A percentile compares a stretch with the other conserved stretches of the same genome.
phyloP scores from a whole-genome alignment of 768 basidiomycete species.

The Tricholoma saponaceum region DNA sequence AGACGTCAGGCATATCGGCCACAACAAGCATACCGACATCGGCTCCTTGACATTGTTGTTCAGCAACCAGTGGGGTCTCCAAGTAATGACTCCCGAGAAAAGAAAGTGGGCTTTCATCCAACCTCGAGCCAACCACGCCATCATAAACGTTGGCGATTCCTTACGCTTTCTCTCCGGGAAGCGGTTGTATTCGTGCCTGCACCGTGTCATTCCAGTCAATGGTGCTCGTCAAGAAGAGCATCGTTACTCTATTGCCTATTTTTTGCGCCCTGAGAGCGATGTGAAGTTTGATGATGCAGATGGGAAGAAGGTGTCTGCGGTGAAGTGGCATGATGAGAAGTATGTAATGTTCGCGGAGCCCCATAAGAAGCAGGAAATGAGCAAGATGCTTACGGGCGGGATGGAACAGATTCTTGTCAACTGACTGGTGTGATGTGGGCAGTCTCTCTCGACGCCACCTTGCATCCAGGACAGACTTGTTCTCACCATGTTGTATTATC shows the following conservation, averaged over 20 bases:
- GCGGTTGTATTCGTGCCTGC: neutral
- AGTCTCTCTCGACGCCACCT: too few relatives aligned
- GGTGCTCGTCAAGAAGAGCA: neutral
- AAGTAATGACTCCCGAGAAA: neutral
- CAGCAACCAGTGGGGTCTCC: neutral
- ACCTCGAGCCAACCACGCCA: neutral
- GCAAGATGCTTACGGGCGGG: neutral
- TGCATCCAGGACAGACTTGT: too few relatives aligned
- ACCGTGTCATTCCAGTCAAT: neutral
- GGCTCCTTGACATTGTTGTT: neutral
- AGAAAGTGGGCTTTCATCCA: neutral
- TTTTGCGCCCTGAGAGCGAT: neutral
- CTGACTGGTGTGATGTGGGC: neutral
- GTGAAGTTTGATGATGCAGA: neutral
- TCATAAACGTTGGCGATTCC: neutral
- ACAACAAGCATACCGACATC: slow-evolving; percentile 1
- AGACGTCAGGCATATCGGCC: neutral
- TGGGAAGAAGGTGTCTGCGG: neutral
- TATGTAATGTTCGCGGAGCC: neutral
- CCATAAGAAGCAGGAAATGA: neutral
- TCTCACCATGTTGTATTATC: too few relatives aligned
- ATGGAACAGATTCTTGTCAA: neutral
- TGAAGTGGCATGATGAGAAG: neutral
- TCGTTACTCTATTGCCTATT: neutral
- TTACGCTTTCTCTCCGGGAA: neutral